Evolutionary conservation across 495 filamentous ascomycete genomes (phyloP), one percentile per base, ranked within the genome.

Genomic region (Extremus antarcticus): DNA sequence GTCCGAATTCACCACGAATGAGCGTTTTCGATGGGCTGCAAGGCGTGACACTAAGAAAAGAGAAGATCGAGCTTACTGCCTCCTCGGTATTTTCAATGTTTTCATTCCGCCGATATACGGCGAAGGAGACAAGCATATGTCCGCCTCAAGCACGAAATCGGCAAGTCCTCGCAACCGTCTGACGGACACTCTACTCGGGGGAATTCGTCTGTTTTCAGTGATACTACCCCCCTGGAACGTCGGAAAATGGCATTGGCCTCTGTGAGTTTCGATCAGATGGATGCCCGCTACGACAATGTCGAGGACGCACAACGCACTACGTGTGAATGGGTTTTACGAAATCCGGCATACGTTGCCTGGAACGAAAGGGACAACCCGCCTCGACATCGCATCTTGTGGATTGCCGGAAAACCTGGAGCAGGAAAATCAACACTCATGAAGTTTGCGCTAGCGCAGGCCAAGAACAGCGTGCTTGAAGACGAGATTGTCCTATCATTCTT

Each of bases 391-490:
- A 53, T 63, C 35, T 55, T 65, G 3, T 63, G 60, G 63, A 63
- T 65, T 29, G 61, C 58, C 49, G 63, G 60, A n/a, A 64, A 64
- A 24, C 56, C 61, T n/a, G 64, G 61, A 46, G 45, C 64, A 1
- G 64, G 64, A 20, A 66, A 66, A 47, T 66, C 59, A 9, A n/a
- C n/a, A 9, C 35, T 39, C 35, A 39, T 39, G 9, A 39, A n/a
- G 35, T 39, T 17, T 11, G 41, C 13, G 32, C 53, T 17, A n/a
- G 50, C 21, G 21, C 45, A 51, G 25, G 25, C 39, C 47, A 45
- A 13, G 38, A 60, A 47, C 9, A 35, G 9, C 10, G 35, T 9
- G 35, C n/a, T n/a, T 39, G 9, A 39, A 9, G 9, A n/a, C 35
- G 35, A 39, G 9, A n/a, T 39, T 39, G 35, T 39, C n/a, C 9